These are phyloP conservation scores for Pinus albicaulis DNA, from an alignment of 75 land plant genomes.

Conservation along the genomic window DNA sequence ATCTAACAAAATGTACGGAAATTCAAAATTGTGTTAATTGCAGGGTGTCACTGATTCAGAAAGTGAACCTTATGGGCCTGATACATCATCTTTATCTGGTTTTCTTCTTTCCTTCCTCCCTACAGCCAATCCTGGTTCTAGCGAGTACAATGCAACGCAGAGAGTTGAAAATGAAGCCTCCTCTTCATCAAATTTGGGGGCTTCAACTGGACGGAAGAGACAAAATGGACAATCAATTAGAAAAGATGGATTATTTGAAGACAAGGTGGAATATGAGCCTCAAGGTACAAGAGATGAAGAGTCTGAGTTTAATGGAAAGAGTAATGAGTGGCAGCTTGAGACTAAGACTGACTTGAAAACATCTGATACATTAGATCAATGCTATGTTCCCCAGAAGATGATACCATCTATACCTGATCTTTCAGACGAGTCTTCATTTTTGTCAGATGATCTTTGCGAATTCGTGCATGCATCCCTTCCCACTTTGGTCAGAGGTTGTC, in stretches of 20 bases:
- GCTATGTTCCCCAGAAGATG: constrained; percentile 3
- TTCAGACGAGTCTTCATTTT: constrained; percentile 63
- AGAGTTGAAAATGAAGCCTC: constrained; percentile 9
- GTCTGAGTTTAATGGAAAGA: constrained; percentile 12
- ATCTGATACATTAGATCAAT: constrained; percentile 25
- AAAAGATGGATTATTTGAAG: constrained; percentile 22
- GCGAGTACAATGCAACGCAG: constrained; percentile 7
- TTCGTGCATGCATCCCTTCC: constrained; percentile 73
- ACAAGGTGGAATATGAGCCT: constrained; percentile 1
- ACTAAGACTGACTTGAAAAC: constrained; percentile 18
- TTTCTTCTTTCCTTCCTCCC: constrained; percentile 51
- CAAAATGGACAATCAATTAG: constrained; percentile 10
- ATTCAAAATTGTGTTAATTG: background rate
- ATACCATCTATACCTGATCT: constrained; percentile 23
- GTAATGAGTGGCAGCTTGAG: constrained; percentile 14
- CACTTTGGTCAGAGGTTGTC: constrained; percentile 76
- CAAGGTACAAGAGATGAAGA: constrained; percentile 15
- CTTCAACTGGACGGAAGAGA: constrained; percentile 18
- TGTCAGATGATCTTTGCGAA: constrained; percentile 63
- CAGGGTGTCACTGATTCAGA: constrained; percentile 7
- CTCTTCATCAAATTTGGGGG: constrained; percentile 6
- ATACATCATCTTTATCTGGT: constrained; percentile 62
- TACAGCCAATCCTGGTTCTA: constrained; percentile 16
- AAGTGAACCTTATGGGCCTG: constrained; percentile 31
- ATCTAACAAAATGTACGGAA: constrained; percentile 1